phyloP scores from a whole-genome alignment of 2,329 filamentous ascomycete species.

The Graphilbum ipis-grandicollis region DNA sequence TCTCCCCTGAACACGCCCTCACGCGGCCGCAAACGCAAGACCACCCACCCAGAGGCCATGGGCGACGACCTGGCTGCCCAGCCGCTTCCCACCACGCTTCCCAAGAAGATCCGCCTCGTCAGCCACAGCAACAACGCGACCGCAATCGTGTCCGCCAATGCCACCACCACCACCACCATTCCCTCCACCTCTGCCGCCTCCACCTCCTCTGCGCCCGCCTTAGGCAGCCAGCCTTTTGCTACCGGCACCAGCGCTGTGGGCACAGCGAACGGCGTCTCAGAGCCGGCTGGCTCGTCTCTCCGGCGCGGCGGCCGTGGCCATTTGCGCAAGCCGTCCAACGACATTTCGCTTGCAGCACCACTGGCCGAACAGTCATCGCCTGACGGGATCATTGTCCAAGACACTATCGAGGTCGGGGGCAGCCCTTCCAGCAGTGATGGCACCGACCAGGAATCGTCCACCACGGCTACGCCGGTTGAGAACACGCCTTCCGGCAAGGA shows the following conservation, averaged over 20 bases:
- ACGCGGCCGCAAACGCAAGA: conserved; percentile 17
- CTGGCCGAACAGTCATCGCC: conserved; percentile 10
- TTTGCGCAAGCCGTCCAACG: not conserved
- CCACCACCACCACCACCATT: not conserved
- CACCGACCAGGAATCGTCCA: conserved; percentile 14
- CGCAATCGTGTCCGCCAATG: no score
- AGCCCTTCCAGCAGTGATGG: conserved; percentile 16
- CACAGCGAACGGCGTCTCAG: not conserved
- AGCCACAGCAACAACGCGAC: conserved; percentile 4
- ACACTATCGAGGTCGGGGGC: conserved; percentile 39
- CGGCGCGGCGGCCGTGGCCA: no score
- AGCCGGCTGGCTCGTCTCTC: no score
- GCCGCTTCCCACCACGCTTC: conserved; percentile 11
- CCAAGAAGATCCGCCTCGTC: conserved; percentile 19
- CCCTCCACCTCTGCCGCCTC: not conserved
- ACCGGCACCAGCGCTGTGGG: not conserved
- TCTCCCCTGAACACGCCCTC: conserved; percentile 7
- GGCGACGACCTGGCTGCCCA: conserved; percentile 17
- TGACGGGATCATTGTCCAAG: conserved; percentile 33
- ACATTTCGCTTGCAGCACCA: not conserved
- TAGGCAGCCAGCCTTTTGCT: no score
- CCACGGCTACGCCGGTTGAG: conserved; percentile 5
- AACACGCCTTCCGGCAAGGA: not conserved
- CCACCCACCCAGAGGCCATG: conserved; percentile 8
- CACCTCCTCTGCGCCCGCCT: no score